These are phyloP conservation scores for Penicillium parvum DNA, from an alignment of 495 filamentous ascomycete genomes.

Conservation along the genomic window DNA sequence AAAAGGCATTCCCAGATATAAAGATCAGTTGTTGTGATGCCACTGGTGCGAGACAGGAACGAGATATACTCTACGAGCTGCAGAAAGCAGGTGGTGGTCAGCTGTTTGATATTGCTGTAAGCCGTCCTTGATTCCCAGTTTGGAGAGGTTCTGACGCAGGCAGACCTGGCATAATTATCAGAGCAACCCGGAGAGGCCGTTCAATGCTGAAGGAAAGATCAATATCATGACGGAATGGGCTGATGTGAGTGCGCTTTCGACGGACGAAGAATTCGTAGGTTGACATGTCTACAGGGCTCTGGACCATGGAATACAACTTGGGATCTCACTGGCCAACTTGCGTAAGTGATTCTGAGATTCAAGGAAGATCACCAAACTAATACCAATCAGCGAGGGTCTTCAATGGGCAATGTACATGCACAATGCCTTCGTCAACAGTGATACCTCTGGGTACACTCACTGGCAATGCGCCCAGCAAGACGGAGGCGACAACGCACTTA, in stretches of 20 bases:
- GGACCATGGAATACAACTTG: conserved; percentile 42
- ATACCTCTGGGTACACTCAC: conserved; percentile 44
- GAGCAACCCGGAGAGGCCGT: conserved; percentile 24
- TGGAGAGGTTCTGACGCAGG: no score
- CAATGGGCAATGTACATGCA: conserved; percentile 50
- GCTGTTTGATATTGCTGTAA: conserved; percentile 31
- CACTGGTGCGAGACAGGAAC: conserved; percentile 14
- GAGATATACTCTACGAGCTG: conserved; percentile 43
- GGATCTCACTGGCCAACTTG: conserved; percentile 38
- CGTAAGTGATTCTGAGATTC: no score
- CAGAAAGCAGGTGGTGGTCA: conserved; percentile 32
- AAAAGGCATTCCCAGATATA: conserved; percentile 38
- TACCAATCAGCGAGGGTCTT: conserved; percentile 47
- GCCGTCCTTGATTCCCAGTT: no score
- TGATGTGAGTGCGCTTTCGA: no score
- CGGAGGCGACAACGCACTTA: conserved; percentile 38
- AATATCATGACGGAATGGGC: conserved; percentile 46
- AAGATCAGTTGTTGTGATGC: conserved; percentile 47
- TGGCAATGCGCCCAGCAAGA: conserved; percentile 29
- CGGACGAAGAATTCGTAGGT: no score
- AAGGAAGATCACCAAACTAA: no score
- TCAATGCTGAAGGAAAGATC: conserved; percentile 26
- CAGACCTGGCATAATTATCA: conserved; percentile 48
- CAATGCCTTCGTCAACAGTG: conserved; percentile 35
- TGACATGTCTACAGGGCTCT: no score